Conservation (phyloP, 2,329 filamentous ascomycete genomes). For the Hypoxylon sp. region DNA sequence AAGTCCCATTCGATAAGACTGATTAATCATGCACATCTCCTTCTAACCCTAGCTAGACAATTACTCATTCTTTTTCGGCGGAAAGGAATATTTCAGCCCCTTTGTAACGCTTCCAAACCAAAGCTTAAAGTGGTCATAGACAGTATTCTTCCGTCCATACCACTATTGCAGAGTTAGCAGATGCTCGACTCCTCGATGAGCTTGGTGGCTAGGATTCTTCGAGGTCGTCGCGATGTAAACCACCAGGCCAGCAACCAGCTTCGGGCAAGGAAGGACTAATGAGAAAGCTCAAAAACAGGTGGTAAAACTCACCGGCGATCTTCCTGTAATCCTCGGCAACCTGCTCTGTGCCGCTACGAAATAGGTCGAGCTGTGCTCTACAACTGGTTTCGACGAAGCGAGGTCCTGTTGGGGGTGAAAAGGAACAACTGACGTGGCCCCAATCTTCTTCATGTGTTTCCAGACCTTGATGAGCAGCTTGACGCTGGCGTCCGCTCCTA, state of each 20-base stretch:
- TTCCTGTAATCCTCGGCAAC: constrained; percentile 42
- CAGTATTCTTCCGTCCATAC: constrained; percentile 43
- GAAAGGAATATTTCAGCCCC: constrained; percentile 40
- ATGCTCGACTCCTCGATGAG: neutral
- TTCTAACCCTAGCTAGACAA: neutral
- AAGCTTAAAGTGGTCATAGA: constrained; percentile 42
- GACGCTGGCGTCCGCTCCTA: constrained; percentile 68
- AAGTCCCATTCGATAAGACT: neutral
- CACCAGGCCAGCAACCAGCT: too few species aligned
- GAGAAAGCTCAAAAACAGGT: neutral
- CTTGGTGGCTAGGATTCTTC: neutral
- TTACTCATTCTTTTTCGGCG: constrained; percentile 39
- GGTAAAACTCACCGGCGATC: constrained; percentile 34
- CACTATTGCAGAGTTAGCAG: constrained; percentile 29
- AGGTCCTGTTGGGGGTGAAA: constrained; percentile 55
- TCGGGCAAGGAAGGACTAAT: neutral
- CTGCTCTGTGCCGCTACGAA: constrained; percentile 40
- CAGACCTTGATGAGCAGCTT: constrained; percentile 64
- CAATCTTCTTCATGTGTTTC: constrained; percentile 61
- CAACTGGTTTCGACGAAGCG: constrained; percentile 47
- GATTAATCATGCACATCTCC: neutral
- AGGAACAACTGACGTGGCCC: constrained; percentile 60
- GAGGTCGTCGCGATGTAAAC: neutral
- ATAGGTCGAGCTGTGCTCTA: constrained; percentile 43
- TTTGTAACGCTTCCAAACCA: constrained; percentile 47